A percentile compares a stretch with the other conserved stretches of the same genome.
Conservation (phyloP, 2,329 filamentous ascomycete genomes). For the Pseudovirgaria hyperparasitica region DNA sequence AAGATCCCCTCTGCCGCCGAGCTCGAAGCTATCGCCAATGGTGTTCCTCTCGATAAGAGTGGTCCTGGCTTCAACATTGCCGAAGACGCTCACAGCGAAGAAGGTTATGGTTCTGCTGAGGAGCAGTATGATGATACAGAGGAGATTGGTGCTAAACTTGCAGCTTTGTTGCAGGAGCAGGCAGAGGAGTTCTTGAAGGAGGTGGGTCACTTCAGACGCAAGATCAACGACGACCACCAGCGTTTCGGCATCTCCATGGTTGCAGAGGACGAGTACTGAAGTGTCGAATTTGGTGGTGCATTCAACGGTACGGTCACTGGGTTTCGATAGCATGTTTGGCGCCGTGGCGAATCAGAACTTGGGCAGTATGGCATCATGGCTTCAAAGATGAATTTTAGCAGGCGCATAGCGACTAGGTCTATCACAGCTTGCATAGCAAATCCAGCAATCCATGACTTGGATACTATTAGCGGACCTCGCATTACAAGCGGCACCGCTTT, state of each 20-base stretch:
- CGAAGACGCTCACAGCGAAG: constrained; percentile 28
- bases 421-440: too few relatives aligned
- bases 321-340: too few relatives aligned
- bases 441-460: too few relatives aligned
- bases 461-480: too few relatives aligned
- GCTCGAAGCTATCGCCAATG: constrained; percentile 12
- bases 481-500: too few relatives aligned
- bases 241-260: constrained; percentile 47
- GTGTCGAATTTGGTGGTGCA: too few relatives aligned
- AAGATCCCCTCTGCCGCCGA: constrained; percentile 38
- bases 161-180: constrained; percentile 61
- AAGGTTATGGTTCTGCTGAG: constrained; percentile 49
- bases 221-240: constrained; percentile 70
- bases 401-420: too few relatives aligned
- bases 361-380: too few relatives aligned
- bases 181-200: constrained; percentile 78
- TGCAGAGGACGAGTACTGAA: too few relatives aligned
- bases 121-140: constrained; percentile 36
- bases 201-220: constrained; percentile 65
- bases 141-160: constrained; percentile 32
- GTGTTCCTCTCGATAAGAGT: constrained; percentile 14
- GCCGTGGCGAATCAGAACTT: too few relatives aligned
- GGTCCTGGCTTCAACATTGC: constrained; percentile 20
- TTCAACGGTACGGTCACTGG: too few relatives aligned
- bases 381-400: too few relatives aligned